These are phyloP conservation scores for Fragosphaeria purpurea DNA, from an alignment of 2,329 filamentous ascomycete genomes.

Conservation along the genomic window DNA sequence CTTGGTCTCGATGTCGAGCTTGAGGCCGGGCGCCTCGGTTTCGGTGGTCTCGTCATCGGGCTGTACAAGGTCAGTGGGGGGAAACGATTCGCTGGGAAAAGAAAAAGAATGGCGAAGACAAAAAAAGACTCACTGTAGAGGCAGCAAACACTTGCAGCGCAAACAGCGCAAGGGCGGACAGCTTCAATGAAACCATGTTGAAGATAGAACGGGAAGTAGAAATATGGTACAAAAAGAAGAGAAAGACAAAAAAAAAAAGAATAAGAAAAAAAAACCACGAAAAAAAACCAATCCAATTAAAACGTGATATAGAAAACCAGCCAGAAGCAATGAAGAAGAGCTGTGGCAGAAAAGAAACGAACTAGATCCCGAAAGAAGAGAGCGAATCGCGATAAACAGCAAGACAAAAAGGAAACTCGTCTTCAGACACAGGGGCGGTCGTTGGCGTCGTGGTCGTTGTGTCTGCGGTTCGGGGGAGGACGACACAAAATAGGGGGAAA, in stretches of 20 bases:
- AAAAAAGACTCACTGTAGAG: slow-evolving; percentile 43
- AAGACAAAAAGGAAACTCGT: too few relatives aligned
- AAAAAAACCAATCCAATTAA: neutral
- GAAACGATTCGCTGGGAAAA: neutral
- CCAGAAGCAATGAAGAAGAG: too few relatives aligned
- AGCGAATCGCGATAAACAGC: too few relatives aligned
- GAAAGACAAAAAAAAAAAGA: neutral
- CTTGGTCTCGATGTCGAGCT: slow-evolving; percentile 54
- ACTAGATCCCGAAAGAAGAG: too few relatives aligned
- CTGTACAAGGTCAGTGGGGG: neutral
- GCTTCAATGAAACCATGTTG: slow-evolving; percentile 64
- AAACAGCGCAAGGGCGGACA: slow-evolving; percentile 61
- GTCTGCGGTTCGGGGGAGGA: too few relatives aligned
- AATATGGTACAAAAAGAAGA: neutral
- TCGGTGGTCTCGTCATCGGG: slow-evolving; percentile 13
- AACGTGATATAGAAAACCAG: too few relatives aligned
- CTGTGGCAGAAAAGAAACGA: neutral
- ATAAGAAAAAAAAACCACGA: neutral
- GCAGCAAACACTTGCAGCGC: slow-evolving; percentile 58
- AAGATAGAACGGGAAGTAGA: neutral
- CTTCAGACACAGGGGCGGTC: too few relatives aligned
- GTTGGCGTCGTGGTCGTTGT: too few relatives aligned
- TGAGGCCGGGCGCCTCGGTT: slow-evolving; percentile 34
- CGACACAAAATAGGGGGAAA: neutral
- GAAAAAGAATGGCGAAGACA: neutral